These are phyloP conservation scores for Sextonia rubra DNA, from an alignment of 164 flowering plant species.

Conservation along the genomic window DNA sequence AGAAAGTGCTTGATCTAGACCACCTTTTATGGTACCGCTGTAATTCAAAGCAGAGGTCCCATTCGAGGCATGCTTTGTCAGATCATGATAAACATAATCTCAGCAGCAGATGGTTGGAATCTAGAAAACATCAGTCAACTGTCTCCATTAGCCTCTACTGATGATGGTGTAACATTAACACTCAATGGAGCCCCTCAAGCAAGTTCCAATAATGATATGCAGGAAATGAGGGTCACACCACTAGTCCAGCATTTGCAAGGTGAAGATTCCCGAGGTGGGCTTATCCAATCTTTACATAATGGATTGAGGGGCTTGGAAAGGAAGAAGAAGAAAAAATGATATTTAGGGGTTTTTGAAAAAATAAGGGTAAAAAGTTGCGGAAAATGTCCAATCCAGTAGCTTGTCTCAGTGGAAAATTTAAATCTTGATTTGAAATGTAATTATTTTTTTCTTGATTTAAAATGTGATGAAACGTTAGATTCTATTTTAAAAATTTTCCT, in stretches of 20 bases:
- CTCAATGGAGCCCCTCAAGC: constrained; percentile 67
- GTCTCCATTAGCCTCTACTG: constrained; percentile 50
- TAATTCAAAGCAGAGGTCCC: constrained; percentile 34
- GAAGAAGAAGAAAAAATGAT: too few species aligned
- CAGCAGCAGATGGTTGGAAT: constrained; percentile 20
- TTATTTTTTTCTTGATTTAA: too few species aligned
- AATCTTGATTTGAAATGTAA: too few species aligned
- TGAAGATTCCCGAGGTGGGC: constrained; percentile 58
- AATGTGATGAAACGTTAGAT: too few species aligned
- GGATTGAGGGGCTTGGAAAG: constrained; percentile 87
- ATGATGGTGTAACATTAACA: constrained; percentile 80
- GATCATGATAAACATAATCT: constrained; percentile 21
- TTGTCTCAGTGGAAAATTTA: too few species aligned
- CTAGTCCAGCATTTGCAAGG: constrained; percentile 54
- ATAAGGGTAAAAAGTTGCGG: too few species aligned
- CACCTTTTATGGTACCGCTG: constrained; percentile 27
- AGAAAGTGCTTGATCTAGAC: constrained; percentile 29
- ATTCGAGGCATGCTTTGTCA: constrained; percentile 23
- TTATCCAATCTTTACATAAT: constrained; percentile 81
- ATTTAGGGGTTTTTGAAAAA: too few species aligned
- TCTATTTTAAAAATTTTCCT: too few species aligned
- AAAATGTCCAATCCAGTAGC: too few species aligned
- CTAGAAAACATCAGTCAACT: constrained; percentile 16
- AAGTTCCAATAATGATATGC: constrained; percentile 43
- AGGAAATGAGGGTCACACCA: constrained; percentile 64